Base-by-base conservation (phyloP, 1,139 yeast species). In the Blastobotrys apis region DNA sequence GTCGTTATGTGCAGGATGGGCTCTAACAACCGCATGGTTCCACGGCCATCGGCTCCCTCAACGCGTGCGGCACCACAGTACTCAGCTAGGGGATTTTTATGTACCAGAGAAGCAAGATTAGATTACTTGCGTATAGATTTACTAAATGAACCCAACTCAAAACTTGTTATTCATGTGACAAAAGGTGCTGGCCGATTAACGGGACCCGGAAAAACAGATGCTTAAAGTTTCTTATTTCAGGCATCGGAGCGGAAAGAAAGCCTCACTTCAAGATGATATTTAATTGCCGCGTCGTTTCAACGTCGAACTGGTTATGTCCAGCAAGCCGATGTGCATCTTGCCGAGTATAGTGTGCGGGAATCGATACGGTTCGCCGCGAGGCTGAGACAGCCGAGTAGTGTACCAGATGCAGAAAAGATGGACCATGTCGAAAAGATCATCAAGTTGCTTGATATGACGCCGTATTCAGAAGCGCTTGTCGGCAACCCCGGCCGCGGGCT, bases 221-320 rank as follows among this genome's bases (percentile, higher is more conserved):
- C n/a, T n/a, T n/a, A n/a, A n/a, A n/a, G n/a, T n/a, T n/a, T n/a
- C n/a, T n/a, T n/a, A n/a, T n/a, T n/a, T n/a, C n/a, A n/a, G n/a
- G n/a, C n/a, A n/a, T n/a, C n/a, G n/a, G n/a, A n/a, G n/a, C n/a
- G n/a, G n/a, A n/a, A n/a, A n/a, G n/a, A n/a, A n/a, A n/a, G n/a
- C n/a, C n/a, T n/a, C n/a, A n/a, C n/a, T n/a, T n/a, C n/a, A n/a
- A 77, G 77, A 54, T 82, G 81, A 47, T 67, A 68, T 46, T 70
- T 72, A 4, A 62, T 77, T 36, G 78, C 75, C 50, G 59, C 66
- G 1, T 71, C 82, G 3, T 77, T 79, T 64, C 73, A 75, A 56
- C 71, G 83, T 57, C 67, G 78, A 33, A 78, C 83, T 33, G 85
- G 84, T 45, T 80, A 78, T 60, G 83, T 77, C 19, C 82, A 78